A percentile compares a stretch with the other conserved stretches of the same genome.
These are phyloP conservation scores for Quillaja saponaria DNA, from an alignment of 306 rosid species.

Conservation along the genomic window DNA sequence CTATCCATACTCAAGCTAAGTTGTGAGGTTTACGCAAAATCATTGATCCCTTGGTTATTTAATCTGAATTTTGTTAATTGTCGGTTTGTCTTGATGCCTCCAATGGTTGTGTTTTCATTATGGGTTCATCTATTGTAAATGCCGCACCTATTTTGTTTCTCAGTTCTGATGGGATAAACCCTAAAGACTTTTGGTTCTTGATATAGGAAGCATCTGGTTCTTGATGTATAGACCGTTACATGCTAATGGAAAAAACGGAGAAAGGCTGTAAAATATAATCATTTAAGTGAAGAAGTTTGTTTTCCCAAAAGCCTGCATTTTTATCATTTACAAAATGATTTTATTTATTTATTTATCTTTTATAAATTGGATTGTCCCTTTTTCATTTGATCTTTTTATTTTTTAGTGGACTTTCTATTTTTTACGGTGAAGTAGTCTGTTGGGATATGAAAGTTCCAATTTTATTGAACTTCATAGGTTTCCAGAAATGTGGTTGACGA, in stretches of 20 bases:
- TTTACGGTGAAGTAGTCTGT: too few species aligned
- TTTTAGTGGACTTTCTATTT: too few species aligned
- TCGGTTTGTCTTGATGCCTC: not conserved
- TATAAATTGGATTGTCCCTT: not conserved
- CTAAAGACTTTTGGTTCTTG: conserved; percentile 2
- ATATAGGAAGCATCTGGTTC: conserved; percentile 26
- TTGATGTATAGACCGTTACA: not conserved
- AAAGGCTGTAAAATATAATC: conserved; percentile 4
- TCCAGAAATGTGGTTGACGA: too few species aligned
- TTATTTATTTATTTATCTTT: too few species aligned
- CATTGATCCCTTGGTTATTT: not conserved
- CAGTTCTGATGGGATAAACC: not conserved
- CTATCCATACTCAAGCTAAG: not conserved
- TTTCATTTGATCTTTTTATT: not conserved
- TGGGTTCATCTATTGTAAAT: not conserved
- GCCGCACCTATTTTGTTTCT: not conserved
- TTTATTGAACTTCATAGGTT: too few species aligned
- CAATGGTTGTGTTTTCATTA: conserved; percentile 28
- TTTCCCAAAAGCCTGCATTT: not conserved
- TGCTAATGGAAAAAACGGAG: not conserved
- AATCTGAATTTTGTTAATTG: not conserved
- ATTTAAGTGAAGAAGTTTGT: not conserved
- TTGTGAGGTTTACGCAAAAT: not conserved
- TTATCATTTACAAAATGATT: not conserved
- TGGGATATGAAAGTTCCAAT: too few species aligned